A percentile compares a stretch with the other conserved stretches of the same genome.
Conservation (phyloP, 805 yeast species). For the Metschnikowia cubensis region DNA sequence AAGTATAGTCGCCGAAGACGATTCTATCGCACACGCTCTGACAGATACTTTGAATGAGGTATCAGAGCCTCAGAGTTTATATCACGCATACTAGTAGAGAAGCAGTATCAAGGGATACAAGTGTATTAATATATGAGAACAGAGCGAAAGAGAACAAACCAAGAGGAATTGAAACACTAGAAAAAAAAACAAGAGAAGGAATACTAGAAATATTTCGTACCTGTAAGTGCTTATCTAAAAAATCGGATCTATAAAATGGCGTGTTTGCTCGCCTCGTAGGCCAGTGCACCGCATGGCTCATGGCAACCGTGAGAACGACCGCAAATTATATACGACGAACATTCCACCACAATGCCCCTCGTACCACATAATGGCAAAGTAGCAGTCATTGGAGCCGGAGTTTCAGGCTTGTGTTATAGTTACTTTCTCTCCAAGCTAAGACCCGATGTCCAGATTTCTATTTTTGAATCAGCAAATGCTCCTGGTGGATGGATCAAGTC, state of each 20-base stretch:
- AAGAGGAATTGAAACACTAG: no score
- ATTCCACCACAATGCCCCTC: constrained; percentile 13
- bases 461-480: constrained; percentile 53
- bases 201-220: background rate
- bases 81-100: constrained; percentile 19
- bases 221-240: background rate
- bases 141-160: background rate
- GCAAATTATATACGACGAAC: background rate
- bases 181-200: background rate
- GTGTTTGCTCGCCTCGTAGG: background rate
- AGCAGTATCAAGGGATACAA: background rate
- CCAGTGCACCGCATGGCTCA: constrained; percentile 2
- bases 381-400: constrained; percentile 83
- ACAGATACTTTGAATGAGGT: constrained; percentile 25
- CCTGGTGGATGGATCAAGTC: constrained; percentile 82
- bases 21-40: constrained; percentile 15
- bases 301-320: background rate
- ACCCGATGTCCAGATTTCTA: constrained; percentile 66
- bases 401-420: constrained; percentile 76
- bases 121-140: no score
- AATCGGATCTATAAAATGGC: background rate
- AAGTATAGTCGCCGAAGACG: background rate
- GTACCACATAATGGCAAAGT: constrained; percentile 41
- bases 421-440: constrained; percentile 66
- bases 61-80: constrained; percentile 19